phyloP scores from a whole-genome alignment of 192 early-diverging fungal genomes.

The Chytriomyces confervae region DNA sequence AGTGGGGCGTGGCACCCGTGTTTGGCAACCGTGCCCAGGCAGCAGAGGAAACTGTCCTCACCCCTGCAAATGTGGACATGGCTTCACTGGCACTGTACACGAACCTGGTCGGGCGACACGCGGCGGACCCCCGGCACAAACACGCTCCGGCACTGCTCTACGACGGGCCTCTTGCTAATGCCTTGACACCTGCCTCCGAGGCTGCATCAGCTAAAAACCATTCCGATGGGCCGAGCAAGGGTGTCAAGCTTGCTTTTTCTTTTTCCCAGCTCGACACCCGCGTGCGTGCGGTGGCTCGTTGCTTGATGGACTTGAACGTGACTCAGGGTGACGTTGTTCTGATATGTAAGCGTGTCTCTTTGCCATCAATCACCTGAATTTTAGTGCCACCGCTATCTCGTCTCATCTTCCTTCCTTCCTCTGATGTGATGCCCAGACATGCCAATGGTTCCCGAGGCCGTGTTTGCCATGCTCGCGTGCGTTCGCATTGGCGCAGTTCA shows the following conservation, averaged over 20 bases:
- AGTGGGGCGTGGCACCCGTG: constrained; percentile 55
- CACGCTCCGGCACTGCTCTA: constrained; percentile 15
- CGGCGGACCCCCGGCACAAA: constrained; percentile 52
- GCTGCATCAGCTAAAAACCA: not conserved
- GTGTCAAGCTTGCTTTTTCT: not conserved
- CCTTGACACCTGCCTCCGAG: not conserved
- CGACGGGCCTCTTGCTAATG: constrained; percentile 9
- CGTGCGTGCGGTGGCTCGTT: constrained; percentile 56
- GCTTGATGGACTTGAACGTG: constrained; percentile 67
- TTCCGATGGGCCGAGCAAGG: not conserved
- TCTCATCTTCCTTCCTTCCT: not conserved
- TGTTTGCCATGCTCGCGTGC: constrained; percentile 85
- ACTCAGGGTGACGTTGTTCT: constrained; percentile 75
- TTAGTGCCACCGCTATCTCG: not conserved
- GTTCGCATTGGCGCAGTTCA: constrained; percentile 83
- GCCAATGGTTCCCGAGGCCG: constrained; percentile 69
- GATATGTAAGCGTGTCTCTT: constrained; percentile 64
- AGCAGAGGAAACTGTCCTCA: constrained; percentile 32
- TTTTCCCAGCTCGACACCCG: constrained; percentile 10
- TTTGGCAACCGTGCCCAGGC: constrained; percentile 34
- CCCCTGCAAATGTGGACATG: constrained; percentile 70
- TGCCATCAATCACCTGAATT: not conserved
- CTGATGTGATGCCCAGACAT: constrained; percentile 9
- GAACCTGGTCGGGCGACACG: constrained; percentile 82
- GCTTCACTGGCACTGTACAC: constrained; percentile 80